Conservation (phyloP, 2,329 filamentous ascomycete species). For the Coniochaeta ligniaria region DNA sequence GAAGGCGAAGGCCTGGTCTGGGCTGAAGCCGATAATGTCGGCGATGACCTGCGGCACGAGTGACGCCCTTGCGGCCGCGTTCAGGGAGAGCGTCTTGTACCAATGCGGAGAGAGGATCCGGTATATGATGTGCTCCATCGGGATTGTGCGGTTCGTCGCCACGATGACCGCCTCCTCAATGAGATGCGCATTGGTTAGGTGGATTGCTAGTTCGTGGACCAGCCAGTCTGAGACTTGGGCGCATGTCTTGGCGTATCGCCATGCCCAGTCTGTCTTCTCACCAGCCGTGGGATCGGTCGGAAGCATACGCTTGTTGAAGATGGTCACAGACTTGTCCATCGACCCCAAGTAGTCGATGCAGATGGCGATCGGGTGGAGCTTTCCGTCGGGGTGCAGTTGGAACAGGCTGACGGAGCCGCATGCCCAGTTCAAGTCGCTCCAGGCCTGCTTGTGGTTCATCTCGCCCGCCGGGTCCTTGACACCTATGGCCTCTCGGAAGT, state of each 20-base stretch:
- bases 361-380: conserved; percentile 40
- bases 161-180: conserved; percentile 42
- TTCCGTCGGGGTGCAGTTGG: conserved; percentile 32
- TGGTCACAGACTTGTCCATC: conserved; percentile 34
- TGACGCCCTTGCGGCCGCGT: conserved; percentile 34
- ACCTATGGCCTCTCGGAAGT: conserved; percentile 30
- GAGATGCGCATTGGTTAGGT: conserved; percentile 36
- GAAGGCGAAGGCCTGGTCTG: conserved; percentile 26
- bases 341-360: conserved; percentile 36
- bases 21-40: conserved; percentile 31
- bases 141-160: conserved; percentile 32
- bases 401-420: conserved; percentile 35
- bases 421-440: conserved; percentile 22
- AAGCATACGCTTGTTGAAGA: conserved; percentile 38
- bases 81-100: conserved; percentile 41
- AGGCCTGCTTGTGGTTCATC: conserved; percentile 19
- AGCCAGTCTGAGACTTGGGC: conserved; percentile 40
- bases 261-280: conserved; percentile 39
- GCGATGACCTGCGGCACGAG: conserved; percentile 37
- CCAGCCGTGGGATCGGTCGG: conserved; percentile 19
- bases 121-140: conserved; percentile 33
- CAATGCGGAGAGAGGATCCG: conserved; percentile 37
- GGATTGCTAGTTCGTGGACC: conserved; percentile 37
- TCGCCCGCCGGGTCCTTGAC: conserved; percentile 16
- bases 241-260: conserved; percentile 45